Evolutionary conservation across 768 basidiomycete species (phyloP), one percentile per base, ranked within the genome.

Genomic region (Floccularia luteovirens): DNA sequence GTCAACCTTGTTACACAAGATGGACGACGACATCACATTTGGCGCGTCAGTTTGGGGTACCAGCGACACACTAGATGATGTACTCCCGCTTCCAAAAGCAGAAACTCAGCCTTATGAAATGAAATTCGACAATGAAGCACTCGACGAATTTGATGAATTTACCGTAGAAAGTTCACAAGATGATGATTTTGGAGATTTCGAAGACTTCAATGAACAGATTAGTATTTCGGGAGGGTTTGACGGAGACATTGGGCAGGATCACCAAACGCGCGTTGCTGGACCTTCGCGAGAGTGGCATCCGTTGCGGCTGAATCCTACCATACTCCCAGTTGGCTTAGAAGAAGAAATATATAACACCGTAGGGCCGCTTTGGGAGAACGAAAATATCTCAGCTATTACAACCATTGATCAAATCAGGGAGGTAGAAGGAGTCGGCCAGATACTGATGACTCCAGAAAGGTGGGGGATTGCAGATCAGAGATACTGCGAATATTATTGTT

Each of bases 101-200:
- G 55, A 50, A 45, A 38, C 46, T 28, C 38, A 53, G 13, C 42
- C 57, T 31, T 37, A 47, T 10, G 45, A 53, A 22, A 48, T 62
- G 36, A 58, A 61, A 17, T 48, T 50, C 53, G 61, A 51, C 44
- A 59, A 58, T 43, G 52, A 58, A 36, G 58, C 59, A 25, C 64
- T 73, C 49, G 74, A 80, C 41, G 76, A 78, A 39, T 79, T 79
- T 50, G 73, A 81, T 43, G 77, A 77, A 42, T 82, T 83, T 56
- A 53, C 67, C 33, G 53, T 54, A 46, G 74, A 74, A 24, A 60
- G 60, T 2, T 63, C 67, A 21, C 72, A 65, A 11, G 82, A 85
- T 33, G 90, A 89, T 48, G 86, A 89, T 43, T 89, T 89, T 59
- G 86, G 79, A 36, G 88, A 90, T 48, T 90, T 90, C 59, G 88